Conservation (phyloP, 331 rosid genomes). For the Phaseolus coccineus region DNA sequence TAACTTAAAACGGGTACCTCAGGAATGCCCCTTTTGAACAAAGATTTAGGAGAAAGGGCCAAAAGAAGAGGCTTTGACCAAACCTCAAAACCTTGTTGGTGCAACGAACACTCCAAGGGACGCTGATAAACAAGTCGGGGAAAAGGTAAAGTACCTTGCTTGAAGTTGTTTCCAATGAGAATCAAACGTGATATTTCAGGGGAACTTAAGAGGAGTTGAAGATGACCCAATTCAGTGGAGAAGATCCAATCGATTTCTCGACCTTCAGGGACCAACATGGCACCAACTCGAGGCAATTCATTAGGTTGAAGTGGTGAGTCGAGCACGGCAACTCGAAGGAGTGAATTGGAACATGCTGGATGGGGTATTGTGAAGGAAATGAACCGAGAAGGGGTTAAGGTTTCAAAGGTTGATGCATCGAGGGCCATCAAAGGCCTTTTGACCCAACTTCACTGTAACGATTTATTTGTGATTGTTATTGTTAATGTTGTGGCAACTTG, state of each 20-base stretch:
- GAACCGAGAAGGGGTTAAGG: slow-evolving; percentile 66
- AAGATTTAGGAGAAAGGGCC: slow-evolving; percentile 72
- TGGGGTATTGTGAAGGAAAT: slow-evolving; percentile 73
- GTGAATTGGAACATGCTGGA: slow-evolving; percentile 56
- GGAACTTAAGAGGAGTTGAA: slow-evolving; percentile 70
- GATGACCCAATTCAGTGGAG: slow-evolving; percentile 73
- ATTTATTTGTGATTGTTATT: neutral
- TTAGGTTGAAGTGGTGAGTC: slow-evolving; percentile 64
- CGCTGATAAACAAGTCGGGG: slow-evolving; percentile 52
- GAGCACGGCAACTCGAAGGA: slow-evolving; percentile 80
- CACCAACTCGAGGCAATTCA: slow-evolving; percentile 58
- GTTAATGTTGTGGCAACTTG: neutral
- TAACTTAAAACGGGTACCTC: slow-evolving; percentile 73
- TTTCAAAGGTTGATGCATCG: slow-evolving; percentile 60
- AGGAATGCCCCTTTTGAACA: slow-evolving; percentile 62
- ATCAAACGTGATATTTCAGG: slow-evolving; percentile 70
- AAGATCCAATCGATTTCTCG: slow-evolving; percentile 91
- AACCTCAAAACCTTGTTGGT: slow-evolving; percentile 45
- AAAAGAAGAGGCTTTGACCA: slow-evolving; percentile 73
- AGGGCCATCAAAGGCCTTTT: slow-evolving; percentile 49
- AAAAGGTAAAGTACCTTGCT: slow-evolving; percentile 16
- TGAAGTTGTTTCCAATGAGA: slow-evolving; percentile 57
- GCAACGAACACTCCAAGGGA: slow-evolving; percentile 43
- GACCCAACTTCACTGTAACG: neutral
- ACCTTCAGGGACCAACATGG: slow-evolving; percentile 72